Evolutionary conservation across 164 flowering plant genomes (phyloP).

Genomic region (Magnolia kwangsiensis): DNA sequence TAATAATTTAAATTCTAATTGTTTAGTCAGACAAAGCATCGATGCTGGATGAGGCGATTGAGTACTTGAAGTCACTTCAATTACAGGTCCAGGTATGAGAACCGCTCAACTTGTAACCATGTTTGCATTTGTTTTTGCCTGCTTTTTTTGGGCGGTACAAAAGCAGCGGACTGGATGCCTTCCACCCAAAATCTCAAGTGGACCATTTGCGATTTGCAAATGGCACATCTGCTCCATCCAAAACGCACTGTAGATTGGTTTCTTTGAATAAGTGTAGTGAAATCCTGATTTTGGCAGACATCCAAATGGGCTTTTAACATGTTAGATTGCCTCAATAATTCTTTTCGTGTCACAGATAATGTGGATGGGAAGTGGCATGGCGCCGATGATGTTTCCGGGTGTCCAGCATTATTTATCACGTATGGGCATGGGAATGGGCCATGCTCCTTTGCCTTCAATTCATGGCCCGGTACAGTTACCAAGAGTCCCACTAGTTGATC

Average conservation of each 20-base stretch:
- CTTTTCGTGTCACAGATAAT: slow-evolving; percentile 46
- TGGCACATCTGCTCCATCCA: not conserved
- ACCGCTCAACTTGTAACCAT: not conserved
- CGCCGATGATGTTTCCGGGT: slow-evolving; percentile 74
- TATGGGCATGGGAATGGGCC: slow-evolving; percentile 63
- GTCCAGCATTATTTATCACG: slow-evolving; percentile 62
- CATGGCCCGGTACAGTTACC: slow-evolving; percentile 39
- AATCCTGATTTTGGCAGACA: not conserved
- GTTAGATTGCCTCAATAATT: not conserved
- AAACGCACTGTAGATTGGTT: not conserved
- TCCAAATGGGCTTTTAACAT: not conserved
- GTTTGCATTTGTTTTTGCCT: too few relatives aligned
- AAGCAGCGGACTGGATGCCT: too few relatives aligned
- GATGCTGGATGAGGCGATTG: slow-evolving; percentile 94
- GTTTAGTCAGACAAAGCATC: slow-evolving; percentile 93
- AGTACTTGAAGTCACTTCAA: slow-evolving; percentile 88
- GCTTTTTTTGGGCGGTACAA: too few relatives aligned
- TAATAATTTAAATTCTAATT: not conserved
- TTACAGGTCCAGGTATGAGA: slow-evolving; percentile 78
- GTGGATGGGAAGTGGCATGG: slow-evolving; percentile 83
- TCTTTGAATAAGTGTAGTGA: too few relatives aligned
- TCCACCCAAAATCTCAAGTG: too few relatives aligned
- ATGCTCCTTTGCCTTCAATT: slow-evolving; percentile 44
- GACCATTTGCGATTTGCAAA: too few relatives aligned
- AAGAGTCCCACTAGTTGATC: slow-evolving; percentile 45